Evolutionary conservation across 2,329 filamentous ascomycete species (phyloP).

Genomic region (Fusarium dimerum): DNA sequence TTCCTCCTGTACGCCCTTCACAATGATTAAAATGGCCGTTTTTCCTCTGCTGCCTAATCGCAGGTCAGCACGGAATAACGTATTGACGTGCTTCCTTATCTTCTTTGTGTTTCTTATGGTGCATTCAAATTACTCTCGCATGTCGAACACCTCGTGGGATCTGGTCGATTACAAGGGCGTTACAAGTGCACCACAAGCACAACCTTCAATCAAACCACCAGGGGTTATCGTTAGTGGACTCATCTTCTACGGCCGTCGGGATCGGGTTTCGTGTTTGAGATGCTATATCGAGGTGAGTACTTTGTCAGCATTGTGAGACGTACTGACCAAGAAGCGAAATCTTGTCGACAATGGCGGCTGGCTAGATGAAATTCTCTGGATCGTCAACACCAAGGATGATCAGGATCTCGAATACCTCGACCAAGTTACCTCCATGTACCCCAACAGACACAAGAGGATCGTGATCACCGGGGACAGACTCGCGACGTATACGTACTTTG

Average conservation of each 20-base stretch:
- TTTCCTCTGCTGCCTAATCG: not conserved
- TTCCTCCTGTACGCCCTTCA: not conserved
- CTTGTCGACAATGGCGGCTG: slow-evolving; percentile 21
- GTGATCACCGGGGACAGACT: slow-evolving; percentile 10
- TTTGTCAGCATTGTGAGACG: not conserved
- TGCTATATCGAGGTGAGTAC: slow-evolving; percentile 17
- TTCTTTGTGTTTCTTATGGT: not conserved
- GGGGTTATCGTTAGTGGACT: slow-evolving; percentile 17
- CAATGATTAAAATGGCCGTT: not conserved
- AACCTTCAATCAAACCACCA: slow-evolving; percentile 7
- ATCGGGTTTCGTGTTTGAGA: slow-evolving; percentile 13
- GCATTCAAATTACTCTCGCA: not conserved
- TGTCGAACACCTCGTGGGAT: not conserved
- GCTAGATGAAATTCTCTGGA: slow-evolving; percentile 21
- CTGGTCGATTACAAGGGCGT: too few species aligned
- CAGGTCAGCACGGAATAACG: not conserved
- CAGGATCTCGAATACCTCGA: slow-evolving; percentile 16
- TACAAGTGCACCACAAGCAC: not conserved
- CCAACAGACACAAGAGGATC: slow-evolving; percentile 12
- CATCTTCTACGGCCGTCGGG: slow-evolving; percentile 18
- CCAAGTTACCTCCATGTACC: slow-evolving; percentile 15
- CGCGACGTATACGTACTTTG: slow-evolving; percentile 14
- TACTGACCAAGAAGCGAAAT: slow-evolving; percentile 7
- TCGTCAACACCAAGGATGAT: slow-evolving; percentile 12
- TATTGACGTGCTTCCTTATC: not conserved